Percentiles rank a stretch among this genome's conserved stretches.
Conservation (phyloP, 768 basidiomycete genomes). For the Agaricus blazei region DNA sequence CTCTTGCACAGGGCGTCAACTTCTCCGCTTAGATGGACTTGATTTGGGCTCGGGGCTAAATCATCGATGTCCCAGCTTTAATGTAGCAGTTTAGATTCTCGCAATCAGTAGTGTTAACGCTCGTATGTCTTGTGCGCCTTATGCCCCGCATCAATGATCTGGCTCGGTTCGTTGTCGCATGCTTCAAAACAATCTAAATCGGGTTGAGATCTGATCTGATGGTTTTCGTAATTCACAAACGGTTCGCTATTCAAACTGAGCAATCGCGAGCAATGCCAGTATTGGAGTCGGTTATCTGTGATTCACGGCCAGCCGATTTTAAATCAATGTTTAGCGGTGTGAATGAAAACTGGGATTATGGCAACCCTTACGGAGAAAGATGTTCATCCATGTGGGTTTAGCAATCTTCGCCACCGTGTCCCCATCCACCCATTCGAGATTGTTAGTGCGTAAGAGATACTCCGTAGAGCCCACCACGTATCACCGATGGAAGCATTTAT, state of each 20-base stretch:
- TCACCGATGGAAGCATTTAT: constrained; percentile 21
- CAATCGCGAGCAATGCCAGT: constrained; percentile 7
- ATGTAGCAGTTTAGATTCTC: background rate
- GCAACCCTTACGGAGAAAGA: constrained; percentile 1
- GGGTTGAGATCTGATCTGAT: constrained; percentile 9
- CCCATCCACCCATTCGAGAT: background rate
- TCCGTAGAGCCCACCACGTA: constrained; percentile 7
- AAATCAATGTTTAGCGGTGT: constrained; percentile 9
- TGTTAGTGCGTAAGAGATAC: background rate
- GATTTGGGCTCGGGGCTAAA: constrained; percentile 7
- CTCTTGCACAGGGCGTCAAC: constrained; percentile 89
- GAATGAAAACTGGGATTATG: constrained; percentile 7
- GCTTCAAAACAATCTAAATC: background rate
- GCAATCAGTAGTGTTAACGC: background rate
- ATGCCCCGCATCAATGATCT: background rate
- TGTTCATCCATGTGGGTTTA: constrained; percentile 7
- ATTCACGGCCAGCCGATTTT: background rate
- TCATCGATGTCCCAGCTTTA: background rate
- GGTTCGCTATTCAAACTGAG: constrained; percentile 8
- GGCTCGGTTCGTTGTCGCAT: background rate
- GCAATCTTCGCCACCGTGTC: background rate
- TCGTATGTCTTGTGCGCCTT: background rate
- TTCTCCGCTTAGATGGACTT: constrained; percentile 47
- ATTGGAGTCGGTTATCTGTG: background rate
- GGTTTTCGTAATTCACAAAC: constrained; percentile 11